These are phyloP conservation scores for Cardiospermum halicacabum DNA, from an alignment of 345 rosid genomes.

Conservation along the genomic window DNA sequence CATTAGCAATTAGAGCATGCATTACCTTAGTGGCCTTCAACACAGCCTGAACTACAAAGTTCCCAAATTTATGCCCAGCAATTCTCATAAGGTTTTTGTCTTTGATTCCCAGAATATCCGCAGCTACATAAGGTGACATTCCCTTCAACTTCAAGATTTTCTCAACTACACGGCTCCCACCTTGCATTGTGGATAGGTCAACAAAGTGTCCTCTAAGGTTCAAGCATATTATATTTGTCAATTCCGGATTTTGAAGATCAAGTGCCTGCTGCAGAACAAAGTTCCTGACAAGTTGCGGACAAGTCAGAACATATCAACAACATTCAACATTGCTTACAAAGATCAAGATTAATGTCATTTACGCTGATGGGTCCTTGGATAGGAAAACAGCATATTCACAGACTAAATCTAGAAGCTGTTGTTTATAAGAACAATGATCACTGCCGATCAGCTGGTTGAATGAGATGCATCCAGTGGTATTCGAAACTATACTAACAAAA, in stretches of 20 bases:
- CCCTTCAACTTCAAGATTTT: conserved; percentile 6
- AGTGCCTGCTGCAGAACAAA: conserved; percentile 8
- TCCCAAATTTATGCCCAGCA: conserved; percentile 13
- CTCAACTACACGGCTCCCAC: conserved; percentile 13
- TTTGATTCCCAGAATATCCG: background rate
- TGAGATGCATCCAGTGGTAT: conserved; percentile 6
- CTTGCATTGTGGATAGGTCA: conserved; percentile 3
- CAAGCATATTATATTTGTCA: conserved; percentile 3
- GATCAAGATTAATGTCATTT: background rate
- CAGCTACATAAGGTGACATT: conserved; percentile 5
- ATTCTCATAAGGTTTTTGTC: conserved; percentile 1
- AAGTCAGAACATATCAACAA: background rate
- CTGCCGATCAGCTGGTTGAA: background rate
- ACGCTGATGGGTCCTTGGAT: conserved; percentile 15
- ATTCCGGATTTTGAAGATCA: background rate
- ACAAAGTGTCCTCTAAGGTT: conserved; percentile 2
- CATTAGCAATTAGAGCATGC: background rate
- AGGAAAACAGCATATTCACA: background rate
- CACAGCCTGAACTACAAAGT: conserved; percentile 9
- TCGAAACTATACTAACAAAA: background rate
- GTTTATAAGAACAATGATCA: background rate
- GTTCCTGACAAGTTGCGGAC: conserved; percentile 1
- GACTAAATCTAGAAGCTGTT: conserved; percentile 7
- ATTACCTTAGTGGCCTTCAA: conserved; percentile 9
- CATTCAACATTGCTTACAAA: background rate